These are phyloP conservation scores for Geotrichum cucujoidarum DNA, from an alignment of 1,139 yeast species.

Conservation along the genomic window DNA sequence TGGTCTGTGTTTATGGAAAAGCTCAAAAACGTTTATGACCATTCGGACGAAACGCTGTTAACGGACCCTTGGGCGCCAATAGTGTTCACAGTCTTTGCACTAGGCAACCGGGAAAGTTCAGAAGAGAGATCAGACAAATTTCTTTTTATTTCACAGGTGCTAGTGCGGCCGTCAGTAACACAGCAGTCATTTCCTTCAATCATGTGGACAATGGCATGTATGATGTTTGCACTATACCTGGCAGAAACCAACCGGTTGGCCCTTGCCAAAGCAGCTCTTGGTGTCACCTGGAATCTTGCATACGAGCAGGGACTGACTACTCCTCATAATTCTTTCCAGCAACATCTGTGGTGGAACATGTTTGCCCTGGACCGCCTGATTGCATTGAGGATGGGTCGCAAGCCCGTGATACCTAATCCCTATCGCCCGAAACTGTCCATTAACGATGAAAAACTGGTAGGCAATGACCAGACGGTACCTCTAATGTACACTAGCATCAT, in stretches of 20 bases:
- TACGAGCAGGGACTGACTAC: conserved; percentile 18
- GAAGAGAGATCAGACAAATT: not conserved
- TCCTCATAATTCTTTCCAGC: conserved; percentile 12
- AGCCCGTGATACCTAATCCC: conserved; percentile 11
- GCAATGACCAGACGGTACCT: not conserved
- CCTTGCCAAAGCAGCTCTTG: conserved; percentile 22
- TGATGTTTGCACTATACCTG: conserved; percentile 22
- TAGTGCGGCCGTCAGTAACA: not conserved
- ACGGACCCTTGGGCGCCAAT: conserved; percentile 24
- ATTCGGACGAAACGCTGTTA: conserved; percentile 12
- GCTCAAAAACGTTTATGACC: conserved; percentile 20
- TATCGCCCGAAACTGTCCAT: not conserved
- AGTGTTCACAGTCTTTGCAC: conserved; percentile 27
- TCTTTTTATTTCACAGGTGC: not conserved
- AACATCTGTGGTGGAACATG: conserved; percentile 22
- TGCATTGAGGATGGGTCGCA: conserved; percentile 17
- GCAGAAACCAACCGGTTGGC: conserved; percentile 21
- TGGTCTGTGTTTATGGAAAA: conserved; percentile 25
- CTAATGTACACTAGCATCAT: conserved; percentile 2
- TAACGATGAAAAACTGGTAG: not conserved
- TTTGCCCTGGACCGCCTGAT: conserved; percentile 23
- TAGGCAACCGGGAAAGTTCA: conserved; percentile 23
- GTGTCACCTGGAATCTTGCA: conserved; percentile 20
- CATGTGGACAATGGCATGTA: not conserved
- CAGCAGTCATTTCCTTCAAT: conserved; percentile 1